Evolutionary conservation across 768 basidiomycete genomes (phyloP).

Genomic region (Suillus alpinus): DNA sequence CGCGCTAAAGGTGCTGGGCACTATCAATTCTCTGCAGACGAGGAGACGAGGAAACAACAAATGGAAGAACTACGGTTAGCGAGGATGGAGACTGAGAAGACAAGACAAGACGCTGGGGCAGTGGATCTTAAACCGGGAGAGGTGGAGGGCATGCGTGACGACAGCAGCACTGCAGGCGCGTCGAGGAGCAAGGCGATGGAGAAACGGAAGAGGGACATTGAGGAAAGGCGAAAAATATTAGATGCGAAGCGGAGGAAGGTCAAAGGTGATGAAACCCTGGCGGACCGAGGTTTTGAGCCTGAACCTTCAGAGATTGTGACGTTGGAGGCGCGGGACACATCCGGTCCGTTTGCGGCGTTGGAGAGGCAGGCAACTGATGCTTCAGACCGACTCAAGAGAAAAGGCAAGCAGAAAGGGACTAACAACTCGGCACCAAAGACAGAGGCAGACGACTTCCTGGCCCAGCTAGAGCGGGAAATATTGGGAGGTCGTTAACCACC

Average conservation of each 20-base stretch:
- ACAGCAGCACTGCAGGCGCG: constrained; percentile 18
- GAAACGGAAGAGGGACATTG: constrained; percentile 72
- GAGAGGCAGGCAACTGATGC: constrained; percentile 33
- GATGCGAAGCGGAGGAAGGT: constrained; percentile 69
- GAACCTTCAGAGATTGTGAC: not conserved
- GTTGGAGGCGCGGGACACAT: not conserved
- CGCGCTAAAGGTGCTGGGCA: constrained; percentile 88
- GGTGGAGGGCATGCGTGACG: constrained; percentile 68
- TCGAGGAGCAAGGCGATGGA: constrained; percentile 51
- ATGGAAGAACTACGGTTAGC: constrained; percentile 77
- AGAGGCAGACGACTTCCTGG: constrained; percentile 65
- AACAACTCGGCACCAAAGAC: constrained; percentile 14
- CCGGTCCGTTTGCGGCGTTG: constrained; percentile 51
- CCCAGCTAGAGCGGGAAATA: constrained; percentile 64
- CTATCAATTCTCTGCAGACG: constrained; percentile 88
- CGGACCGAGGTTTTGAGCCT: not conserved
- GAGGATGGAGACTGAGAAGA: constrained; percentile 69
- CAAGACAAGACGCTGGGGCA: constrained; percentile 58
- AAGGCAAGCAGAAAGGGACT: constrained; percentile 11
- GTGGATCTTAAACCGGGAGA: constrained; percentile 65
- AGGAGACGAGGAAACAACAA: constrained; percentile 70
- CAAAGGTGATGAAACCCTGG: constrained; percentile 12
- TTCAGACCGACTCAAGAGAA: constrained; percentile 22
- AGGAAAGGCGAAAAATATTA: constrained; percentile 56
- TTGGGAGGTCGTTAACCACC: constrained; percentile 26